A percentile compares a stretch with the other conserved stretches of the same genome.
Evolutionary conservation across 2,329 filamentous ascomycete genomes (phyloP).

Genomic region (Penicillium palitans): DNA sequence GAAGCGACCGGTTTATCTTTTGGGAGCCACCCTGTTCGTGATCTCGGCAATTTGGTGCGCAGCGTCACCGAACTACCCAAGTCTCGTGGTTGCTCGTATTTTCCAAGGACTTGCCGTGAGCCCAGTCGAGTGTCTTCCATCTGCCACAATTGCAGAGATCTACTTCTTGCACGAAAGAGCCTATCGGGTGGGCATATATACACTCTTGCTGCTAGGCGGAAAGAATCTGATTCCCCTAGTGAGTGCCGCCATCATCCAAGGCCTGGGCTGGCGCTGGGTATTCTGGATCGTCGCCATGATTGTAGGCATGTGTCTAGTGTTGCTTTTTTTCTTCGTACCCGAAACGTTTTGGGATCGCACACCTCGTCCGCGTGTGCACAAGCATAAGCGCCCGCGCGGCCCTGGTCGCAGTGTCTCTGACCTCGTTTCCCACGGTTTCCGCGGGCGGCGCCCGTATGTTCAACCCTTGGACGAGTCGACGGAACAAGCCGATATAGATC

Average conservation of each 20-base stretch:
- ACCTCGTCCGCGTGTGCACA: slow-evolving; percentile 53
- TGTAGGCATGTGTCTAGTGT: slow-evolving; percentile 65
- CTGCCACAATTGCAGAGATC: slow-evolving; percentile 92
- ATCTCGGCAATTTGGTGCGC: slow-evolving; percentile 80
- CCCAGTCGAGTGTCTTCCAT: slow-evolving; percentile 88
- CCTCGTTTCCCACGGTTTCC: slow-evolving; percentile 36
- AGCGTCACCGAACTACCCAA: slow-evolving; percentile 74
- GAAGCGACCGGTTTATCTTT: slow-evolving; percentile 86
- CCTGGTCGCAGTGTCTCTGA: slow-evolving; percentile 40
- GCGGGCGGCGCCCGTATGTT: slow-evolving; percentile 34
- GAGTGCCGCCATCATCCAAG: slow-evolving; percentile 79
- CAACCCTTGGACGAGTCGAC: slow-evolving; percentile 18
- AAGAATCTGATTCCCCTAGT: slow-evolving; percentile 89
- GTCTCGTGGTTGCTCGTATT: slow-evolving; percentile 76
- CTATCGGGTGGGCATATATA: slow-evolving; percentile 91
- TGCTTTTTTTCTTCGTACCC: slow-evolving; percentile 87
- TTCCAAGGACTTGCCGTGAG: slow-evolving; percentile 87
- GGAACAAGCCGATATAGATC: slow-evolving; percentile 9
- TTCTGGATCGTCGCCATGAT: slow-evolving; percentile 87
- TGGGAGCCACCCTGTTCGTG: slow-evolving; percentile 74
- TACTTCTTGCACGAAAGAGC: slow-evolving; percentile 94
- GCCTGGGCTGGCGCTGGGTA: slow-evolving; percentile 82
- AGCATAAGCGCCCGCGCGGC: slow-evolving; percentile 37
- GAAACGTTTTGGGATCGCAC: slow-evolving; percentile 95
- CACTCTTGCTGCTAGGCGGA: slow-evolving; percentile 79